Percentiles rank a stretch among this genome's conserved stretches.
phyloP scores from a whole-genome alignment of 108 stramenopile species.

The Fragilaria crotonensis region DNA sequence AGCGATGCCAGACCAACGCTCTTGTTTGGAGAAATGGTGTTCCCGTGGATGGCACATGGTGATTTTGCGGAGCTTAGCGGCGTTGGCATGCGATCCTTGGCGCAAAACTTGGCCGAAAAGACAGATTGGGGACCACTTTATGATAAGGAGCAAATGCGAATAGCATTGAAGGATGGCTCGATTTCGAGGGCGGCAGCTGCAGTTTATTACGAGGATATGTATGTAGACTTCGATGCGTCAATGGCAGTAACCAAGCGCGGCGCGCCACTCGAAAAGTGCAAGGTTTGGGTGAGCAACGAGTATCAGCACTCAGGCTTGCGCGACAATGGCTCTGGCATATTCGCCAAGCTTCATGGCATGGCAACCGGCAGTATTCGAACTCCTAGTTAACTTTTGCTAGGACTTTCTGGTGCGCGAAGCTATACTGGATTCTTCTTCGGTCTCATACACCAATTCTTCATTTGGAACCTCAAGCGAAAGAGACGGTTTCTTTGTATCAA shows the following conservation, averaged over 20 bases:
- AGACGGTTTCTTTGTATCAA: neutral
- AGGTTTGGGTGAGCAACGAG: slow-evolving; percentile 86
- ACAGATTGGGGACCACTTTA: slow-evolving; percentile 79
- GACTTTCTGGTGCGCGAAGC: neutral
- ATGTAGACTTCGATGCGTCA: slow-evolving; percentile 80
- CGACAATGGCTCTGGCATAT: slow-evolving; percentile 77
- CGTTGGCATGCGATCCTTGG: slow-evolving; percentile 50
- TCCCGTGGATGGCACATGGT: slow-evolving; percentile 87
- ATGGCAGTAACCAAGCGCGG: slow-evolving; percentile 55
- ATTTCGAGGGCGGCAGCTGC: slow-evolving; percentile 65
- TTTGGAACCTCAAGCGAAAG: neutral
- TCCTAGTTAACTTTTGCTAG: slow-evolving; percentile 47
- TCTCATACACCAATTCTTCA: neutral
- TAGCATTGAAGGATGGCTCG: slow-evolving; percentile 22
- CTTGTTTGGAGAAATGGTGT: slow-evolving; percentile 92
- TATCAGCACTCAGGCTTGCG: slow-evolving; percentile 91
- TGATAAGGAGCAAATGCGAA: slow-evolving; percentile 49
- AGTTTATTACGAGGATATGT: slow-evolving; percentile 90
- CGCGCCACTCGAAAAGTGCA: slow-evolving; percentile 58
- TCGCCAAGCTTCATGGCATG: slow-evolving; percentile 81
- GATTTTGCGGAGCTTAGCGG: slow-evolving; percentile 74
- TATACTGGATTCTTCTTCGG: neutral
- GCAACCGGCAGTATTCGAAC: slow-evolving; percentile 58
- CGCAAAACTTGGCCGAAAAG: slow-evolving; percentile 63
- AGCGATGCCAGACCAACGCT: slow-evolving; percentile 34